A percentile compares a stretch with the other conserved stretches of the same genome.
Evolutionary conservation across 352 stramenopile species (phyloP).

Genomic region (Thalassiosira oceanica): DNA sequence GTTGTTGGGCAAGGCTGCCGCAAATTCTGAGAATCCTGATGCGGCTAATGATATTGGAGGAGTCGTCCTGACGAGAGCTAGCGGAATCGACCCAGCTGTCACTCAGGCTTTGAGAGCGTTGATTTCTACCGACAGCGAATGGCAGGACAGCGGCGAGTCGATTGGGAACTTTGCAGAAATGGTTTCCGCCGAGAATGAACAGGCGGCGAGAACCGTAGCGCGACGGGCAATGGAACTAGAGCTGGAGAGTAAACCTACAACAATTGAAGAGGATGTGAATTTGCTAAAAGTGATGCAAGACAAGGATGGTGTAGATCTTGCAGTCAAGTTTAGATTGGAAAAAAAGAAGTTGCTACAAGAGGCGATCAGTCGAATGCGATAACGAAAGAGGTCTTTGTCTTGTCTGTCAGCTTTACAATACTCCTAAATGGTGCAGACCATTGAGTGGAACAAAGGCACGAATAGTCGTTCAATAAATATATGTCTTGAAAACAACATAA

Average conservation of each 20-base stretch:
- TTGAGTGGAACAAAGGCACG: too few species aligned
- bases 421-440: too few species aligned
- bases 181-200: constrained; percentile 61
- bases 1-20: constrained; percentile 54
- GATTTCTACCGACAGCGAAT: constrained; percentile 72
- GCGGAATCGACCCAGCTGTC: constrained; percentile 73
- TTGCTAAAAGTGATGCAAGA: constrained; percentile 44
- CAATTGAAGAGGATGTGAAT: constrained; percentile 68
- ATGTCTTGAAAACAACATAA: too few species aligned
- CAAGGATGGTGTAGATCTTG: constrained; percentile 50
- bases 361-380: constrained; percentile 54
- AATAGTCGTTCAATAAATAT: too few species aligned
- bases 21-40: constrained; percentile 6
- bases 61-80: constrained; percentile 68
- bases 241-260: constrained; percentile 66
- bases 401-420: neutral
- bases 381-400: constrained; percentile 4
- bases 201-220: constrained; percentile 48
- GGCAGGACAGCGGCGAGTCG: constrained; percentile 59
- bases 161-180: constrained; percentile 73
- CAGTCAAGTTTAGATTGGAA: constrained; percentile 71
- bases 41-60: constrained; percentile 60
- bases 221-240: constrained; percentile 70
- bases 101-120: constrained; percentile 72
- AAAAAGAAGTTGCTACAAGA: constrained; percentile 79